Percentiles rank a stretch among this genome's conserved stretches.
These are phyloP conservation scores for Sugiyamaella lignohabitans DNA, from an alignment of 805 yeast genomes.

Conservation along the genomic window DNA sequence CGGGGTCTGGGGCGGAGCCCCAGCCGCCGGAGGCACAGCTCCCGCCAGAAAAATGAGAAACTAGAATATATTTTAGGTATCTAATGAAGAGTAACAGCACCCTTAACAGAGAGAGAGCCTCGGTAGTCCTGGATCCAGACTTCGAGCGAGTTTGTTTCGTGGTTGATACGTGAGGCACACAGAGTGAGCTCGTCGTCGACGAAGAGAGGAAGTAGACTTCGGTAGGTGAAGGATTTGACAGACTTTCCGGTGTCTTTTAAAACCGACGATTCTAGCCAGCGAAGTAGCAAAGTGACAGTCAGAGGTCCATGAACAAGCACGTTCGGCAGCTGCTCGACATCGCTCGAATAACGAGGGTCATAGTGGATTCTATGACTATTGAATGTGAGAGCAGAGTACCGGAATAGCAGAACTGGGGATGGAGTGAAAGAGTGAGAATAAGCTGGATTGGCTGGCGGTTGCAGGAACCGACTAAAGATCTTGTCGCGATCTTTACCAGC, in stretches of 20 bases:
- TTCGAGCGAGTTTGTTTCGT: constrained; percentile 31
- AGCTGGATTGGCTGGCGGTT: constrained; percentile 10
- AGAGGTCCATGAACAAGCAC: constrained; percentile 79
- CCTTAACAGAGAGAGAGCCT: constrained; percentile 18
- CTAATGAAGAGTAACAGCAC: constrained; percentile 22
- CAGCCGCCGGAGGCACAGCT: neutral
- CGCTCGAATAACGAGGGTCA: constrained; percentile 47
- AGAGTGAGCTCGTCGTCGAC: constrained; percentile 33
- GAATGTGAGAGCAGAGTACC: constrained; percentile 70
- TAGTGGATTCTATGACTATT: constrained; percentile 84
- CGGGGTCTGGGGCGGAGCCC: neutral
- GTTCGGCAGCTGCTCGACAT: constrained; percentile 53
- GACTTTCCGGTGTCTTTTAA: constrained; percentile 12
- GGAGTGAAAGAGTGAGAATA: constrained; percentile 32
- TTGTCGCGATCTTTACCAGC: constrained; percentile 20
- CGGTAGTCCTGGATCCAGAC: constrained; percentile 25
- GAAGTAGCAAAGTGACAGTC: constrained; percentile 51
- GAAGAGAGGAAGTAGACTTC: constrained; percentile 46
- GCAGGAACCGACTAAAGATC: constrained; percentile 18
- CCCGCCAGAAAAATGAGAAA: too few species aligned
- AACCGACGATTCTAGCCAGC: constrained; percentile 38
- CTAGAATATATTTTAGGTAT: neutral
- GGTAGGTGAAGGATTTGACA: constrained; percentile 39
- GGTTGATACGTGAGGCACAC: constrained; percentile 14
- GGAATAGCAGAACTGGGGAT: constrained; percentile 41